Base-by-base conservation (phyloP, 805 yeast species). In the Cyberlindnera maritima region DNA sequence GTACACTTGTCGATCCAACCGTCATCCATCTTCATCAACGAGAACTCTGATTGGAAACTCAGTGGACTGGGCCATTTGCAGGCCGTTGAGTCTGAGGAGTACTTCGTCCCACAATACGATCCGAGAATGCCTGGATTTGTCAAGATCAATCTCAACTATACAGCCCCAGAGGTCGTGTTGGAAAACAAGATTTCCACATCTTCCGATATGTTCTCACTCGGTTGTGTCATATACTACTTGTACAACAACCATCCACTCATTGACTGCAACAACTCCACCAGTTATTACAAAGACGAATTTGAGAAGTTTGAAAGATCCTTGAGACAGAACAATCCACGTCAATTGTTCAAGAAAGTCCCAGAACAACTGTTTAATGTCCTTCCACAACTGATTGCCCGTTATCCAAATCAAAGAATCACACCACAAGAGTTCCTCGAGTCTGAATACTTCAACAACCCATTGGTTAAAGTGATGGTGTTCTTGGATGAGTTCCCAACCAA, bases 1-100 rank as follows among this genome's bases (percentile, higher is more conserved):
- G 84, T 87, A 7, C 96, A 92, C 66, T 63, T 87, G 53, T 87
- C 89, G 54, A 55, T 94, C 29, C 82, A 82, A 53, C 99, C 99
- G 1, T 69, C 77, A 9, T 79, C 96, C 0, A 73, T 94, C 1
- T 77, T 85, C 47, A 77, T 92, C 17, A 91, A 86, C 55, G 85
- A 81, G 34, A 85, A 82, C 54, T 91, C 95, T 4, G 98, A 94
- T 66, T 94, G 99, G 98, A 94, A 92, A 63, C 63, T 94, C 2
- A 77, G 86, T 7, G 97, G 97, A 0, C 75, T 94, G 49, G 83
- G 72, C 0, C 71, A 77, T 43, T 67, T 78, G 68, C 63, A 77
- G 71, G 59, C 87, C 11, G 47, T 49, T 4, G 77, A 75, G 14
- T 58, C 79, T 12, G 75, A 74, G 4, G 88, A 82, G 46, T 86